Base-by-base conservation (phyloP, 805 yeast species). In the Naumovozyma baii region DNA sequence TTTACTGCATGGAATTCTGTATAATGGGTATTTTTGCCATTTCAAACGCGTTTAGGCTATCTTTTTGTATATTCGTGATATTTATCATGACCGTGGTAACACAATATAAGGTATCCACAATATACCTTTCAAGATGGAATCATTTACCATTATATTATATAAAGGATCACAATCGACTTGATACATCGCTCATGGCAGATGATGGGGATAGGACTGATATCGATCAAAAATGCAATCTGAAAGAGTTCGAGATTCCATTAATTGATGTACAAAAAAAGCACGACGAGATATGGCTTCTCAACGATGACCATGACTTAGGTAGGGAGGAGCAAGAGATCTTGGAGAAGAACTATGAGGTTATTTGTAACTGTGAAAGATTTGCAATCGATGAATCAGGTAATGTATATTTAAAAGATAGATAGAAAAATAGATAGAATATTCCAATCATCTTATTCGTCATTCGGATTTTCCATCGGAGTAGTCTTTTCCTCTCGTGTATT, bases 1-100 rank as follows among this genome's bases (percentile, higher is more conserved):
- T 87, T 1, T 87, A 87, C 56, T 83, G 87, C 51, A 67, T 84
- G 52, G 94, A 87, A 52, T 66, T 80, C 29, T 82, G 88, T 45
- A 60, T 87, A 50, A 70, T 83, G 32, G 96, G 96, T 0, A 62
- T 85, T 8, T 79, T 84, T 49, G 72, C 83, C 32, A 59, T 83
- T 13, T 79, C 80, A 45, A 66, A 76, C 68, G 28, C 54, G 51
- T 38, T 70, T 61, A 42, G 66, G 58, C 33, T 72, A 68, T 63
- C 68, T 53, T 39, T 60, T 36, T 45, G 73, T 7, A 80, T 80
- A 76, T 53, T 74, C 2, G 32, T 70, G 1, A 59, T 76, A 0
- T 56, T 83, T 25, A 44, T 74, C 2, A 45, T 61, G 2, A 84
- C 95, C 0, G 60, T 78, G 3, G 67, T 74, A 26, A 73, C 70